Evolutionary conservation across 2,329 filamentous ascomycete species (phyloP), one percentile per base, ranked within the genome.

Genomic region (Immersiporthe knoxdaviesiana): DNA sequence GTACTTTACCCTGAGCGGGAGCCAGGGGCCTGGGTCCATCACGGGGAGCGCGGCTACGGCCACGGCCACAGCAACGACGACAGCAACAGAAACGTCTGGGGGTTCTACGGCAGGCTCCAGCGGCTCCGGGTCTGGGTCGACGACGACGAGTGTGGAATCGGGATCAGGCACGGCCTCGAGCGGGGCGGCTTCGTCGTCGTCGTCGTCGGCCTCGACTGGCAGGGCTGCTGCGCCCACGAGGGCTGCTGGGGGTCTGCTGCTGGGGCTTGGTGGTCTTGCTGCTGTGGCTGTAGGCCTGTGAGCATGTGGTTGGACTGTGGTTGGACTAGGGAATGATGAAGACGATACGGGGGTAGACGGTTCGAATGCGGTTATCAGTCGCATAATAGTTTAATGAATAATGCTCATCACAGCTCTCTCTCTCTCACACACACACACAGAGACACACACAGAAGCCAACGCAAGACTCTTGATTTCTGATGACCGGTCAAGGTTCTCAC

Each of bases 11-110:
- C 74, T 78, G 2, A 78, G 71, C 30, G 79, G 76, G 1, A 68
- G 70, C 6, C 81, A 82, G 70, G 81, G 81, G 0, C 77, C 79
- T 1, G 82, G 83, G 24, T 66, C 73, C 21, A 82, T 84, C 68
- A 83, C 81, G 39, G 81, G 82, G 16, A 77, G 75, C 54, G 80
- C 80, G 11, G 76, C 78, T 27, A 74, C 73, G 14, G 80, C 80
- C 14, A 80, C 78, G 7, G 75, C 74, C n/a, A n/a, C n/a, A n/a
- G n/a, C n/a, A 50, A 78, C 63, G 37, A 70, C 73, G n/a, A 67
- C 52, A 24, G n/a, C n/a, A n/a, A n/a, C n/a, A n/a, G n/a, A n/a
- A n/a, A 35, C 35, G 35, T 32, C 52, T 11, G 54, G 35, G 32
- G 21, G 35, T 39, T 10, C 37, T n/a, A 14, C 63, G 32, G 52